Evolutionary conservation across 2,329 filamentous ascomycete species (phyloP).

Genomic region (Penicillium sp.): DNA sequence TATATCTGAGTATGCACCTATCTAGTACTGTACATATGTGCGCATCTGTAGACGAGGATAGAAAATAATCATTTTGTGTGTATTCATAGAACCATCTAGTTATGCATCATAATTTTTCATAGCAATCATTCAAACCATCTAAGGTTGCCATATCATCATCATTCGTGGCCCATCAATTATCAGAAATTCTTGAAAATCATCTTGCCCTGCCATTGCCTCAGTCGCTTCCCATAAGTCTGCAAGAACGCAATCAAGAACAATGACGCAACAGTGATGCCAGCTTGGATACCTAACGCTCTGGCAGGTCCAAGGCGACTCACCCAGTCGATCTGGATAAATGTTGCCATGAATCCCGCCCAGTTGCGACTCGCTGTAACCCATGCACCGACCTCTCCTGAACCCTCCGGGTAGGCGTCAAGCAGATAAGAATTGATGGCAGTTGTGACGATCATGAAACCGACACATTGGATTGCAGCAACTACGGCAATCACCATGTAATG

Average conservation of each 20-base stretch:
- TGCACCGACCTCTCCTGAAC: constrained; percentile 33
- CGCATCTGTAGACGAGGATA: too few species aligned
- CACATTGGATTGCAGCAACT: constrained; percentile 54
- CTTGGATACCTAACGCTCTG: constrained; percentile 48
- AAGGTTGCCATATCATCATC: too few species aligned
- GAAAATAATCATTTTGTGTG: too few species aligned
- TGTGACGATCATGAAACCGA: constrained; percentile 56
- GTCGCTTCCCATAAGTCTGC: constrained; percentile 35
- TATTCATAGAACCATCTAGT: too few species aligned
- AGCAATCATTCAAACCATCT: too few species aligned
- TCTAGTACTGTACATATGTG: too few species aligned
- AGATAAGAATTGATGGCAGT: constrained; percentile 53
- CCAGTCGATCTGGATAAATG: constrained; percentile 52
- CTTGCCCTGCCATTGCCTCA: constrained; percentile 37
- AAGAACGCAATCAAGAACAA: constrained; percentile 36
- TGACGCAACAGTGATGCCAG: constrained; percentile 38
- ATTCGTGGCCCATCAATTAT: not conserved
- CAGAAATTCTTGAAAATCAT: constrained; percentile 15
- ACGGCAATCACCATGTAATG: constrained; percentile 51
- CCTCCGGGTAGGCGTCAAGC: constrained; percentile 50
- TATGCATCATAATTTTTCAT: too few species aligned
- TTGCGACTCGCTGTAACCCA: constrained; percentile 53
- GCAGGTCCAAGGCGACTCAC: constrained; percentile 44
- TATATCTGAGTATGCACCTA: not conserved
- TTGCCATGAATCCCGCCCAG: constrained; percentile 47